phyloP scores from a whole-genome alignment of 257 asterid genomes.

The Ocimum tenuiflorum region DNA sequence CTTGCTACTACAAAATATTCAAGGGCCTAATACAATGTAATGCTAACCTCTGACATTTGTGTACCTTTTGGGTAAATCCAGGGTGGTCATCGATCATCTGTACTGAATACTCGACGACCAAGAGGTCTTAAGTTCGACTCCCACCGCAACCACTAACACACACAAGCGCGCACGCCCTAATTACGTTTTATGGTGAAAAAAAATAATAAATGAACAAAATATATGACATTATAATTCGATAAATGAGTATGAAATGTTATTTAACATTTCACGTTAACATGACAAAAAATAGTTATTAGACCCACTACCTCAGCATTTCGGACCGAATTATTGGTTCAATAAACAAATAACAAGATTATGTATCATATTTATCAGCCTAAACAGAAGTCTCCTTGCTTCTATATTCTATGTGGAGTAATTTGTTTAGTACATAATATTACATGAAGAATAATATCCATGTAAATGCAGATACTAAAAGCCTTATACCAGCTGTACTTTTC shows the following conservation, averaged over 20 bases:
- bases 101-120: too few relatives aligned
- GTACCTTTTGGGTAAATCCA: too few relatives aligned
- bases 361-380: constrained; percentile 5
- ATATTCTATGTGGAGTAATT: neutral
- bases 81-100: too few relatives aligned
- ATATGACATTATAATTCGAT: neutral
- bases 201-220: neutral
- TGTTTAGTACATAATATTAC: neutral
- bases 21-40: neutral
- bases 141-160: neutral
- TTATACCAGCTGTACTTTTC: constrained; percentile 6
- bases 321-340: neutral
- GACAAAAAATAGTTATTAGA: neutral
- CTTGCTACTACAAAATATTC: constrained; percentile 2
- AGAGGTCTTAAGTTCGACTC: too few relatives aligned
- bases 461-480: constrained; percentile 2
- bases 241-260: too few relatives aligned
- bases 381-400: neutral
- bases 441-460: neutral
- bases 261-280: too few relatives aligned
- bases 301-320: neutral
- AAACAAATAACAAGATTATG: neutral
- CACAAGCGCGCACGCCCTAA: too few relatives aligned
- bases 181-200: too few relatives aligned
- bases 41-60: neutral